phyloP scores from a whole-genome alignment of 495 filamentous ascomycete genomes.

The Immersiella caudata region DNA sequence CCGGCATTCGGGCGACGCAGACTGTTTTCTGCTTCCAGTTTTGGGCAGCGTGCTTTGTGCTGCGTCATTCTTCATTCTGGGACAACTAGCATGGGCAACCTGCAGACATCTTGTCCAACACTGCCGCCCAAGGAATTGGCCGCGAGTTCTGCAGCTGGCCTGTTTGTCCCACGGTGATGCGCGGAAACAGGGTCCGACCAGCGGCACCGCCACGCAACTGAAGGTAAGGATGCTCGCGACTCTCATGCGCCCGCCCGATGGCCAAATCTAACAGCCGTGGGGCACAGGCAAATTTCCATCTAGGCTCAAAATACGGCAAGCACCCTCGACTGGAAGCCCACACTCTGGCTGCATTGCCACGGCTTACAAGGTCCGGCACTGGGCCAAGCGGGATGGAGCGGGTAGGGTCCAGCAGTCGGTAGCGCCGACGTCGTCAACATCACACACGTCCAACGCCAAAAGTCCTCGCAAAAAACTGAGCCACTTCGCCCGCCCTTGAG shows the following conservation, averaged over 20 bases:
- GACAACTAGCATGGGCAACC: neutral
- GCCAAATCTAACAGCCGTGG: neutral
- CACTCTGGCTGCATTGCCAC: neutral
- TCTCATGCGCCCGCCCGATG: neutral
- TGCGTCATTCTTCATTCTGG: neutral
- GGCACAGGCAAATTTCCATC: neutral
- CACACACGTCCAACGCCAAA: neutral
- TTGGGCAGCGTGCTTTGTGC: neutral
- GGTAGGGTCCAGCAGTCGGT: neutral
- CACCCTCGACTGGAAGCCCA: neutral
- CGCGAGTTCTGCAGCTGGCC: neutral
- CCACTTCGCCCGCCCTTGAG: no score
- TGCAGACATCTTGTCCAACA: neutral
- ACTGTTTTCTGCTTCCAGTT: neutral
- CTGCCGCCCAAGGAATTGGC: neutral
- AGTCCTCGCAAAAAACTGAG: no score
- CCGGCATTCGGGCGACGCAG: neutral
- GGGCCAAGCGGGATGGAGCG: neutral
- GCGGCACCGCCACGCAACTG: neutral
- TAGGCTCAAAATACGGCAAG: neutral
- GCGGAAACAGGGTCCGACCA: neutral
- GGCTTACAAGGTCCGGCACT: neutral
- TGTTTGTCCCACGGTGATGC: neutral
- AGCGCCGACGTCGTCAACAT: neutral
- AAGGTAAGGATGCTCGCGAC: neutral